Evolutionary conservation across 768 basidiomycete genomes (phyloP).

Genomic region (Suillus weaverae): DNA sequence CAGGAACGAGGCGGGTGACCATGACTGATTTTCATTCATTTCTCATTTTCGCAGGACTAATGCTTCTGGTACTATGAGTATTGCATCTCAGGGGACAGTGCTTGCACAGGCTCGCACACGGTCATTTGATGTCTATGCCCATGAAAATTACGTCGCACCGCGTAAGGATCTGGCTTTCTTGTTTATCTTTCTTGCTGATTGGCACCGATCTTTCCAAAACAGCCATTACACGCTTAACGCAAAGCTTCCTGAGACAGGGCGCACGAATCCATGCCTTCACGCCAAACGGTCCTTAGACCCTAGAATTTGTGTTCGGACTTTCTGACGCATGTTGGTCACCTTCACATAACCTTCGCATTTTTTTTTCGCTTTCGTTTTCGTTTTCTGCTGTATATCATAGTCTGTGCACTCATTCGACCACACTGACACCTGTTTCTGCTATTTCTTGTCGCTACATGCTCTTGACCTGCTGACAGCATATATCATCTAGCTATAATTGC

Average conservation of each 20-base stretch:
- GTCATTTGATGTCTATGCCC: slow-evolving; percentile 76
- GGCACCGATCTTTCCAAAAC: slow-evolving; percentile 11
- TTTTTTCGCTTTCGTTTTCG: slow-evolving; percentile 12
- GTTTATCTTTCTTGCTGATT: slow-evolving; percentile 17
- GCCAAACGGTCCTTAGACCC: slow-evolving; percentile 35
- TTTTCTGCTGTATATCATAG: slow-evolving; percentile 17
- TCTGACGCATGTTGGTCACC: slow-evolving; percentile 9
- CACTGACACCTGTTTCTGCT: slow-evolving; percentile 20
- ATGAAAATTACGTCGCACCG: slow-evolving; percentile 73
- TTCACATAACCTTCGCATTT: slow-evolving; percentile 2
- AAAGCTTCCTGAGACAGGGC: slow-evolving; percentile 58
- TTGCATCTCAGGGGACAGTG: slow-evolving; percentile 59
- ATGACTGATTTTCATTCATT: slow-evolving; percentile 18
- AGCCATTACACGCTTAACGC: slow-evolving; percentile 54
- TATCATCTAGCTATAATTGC: slow-evolving; percentile 19
- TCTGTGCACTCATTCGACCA: slow-evolving; percentile 27
- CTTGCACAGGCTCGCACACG: slow-evolving; percentile 74
- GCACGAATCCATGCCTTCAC: slow-evolving; percentile 57
- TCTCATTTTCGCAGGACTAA: slow-evolving; percentile 41
- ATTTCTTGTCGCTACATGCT: slow-evolving; percentile 13
- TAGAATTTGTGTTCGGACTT: slow-evolving; percentile 23
- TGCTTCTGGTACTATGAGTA: slow-evolving; percentile 47
- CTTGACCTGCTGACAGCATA: slow-evolving; percentile 17
- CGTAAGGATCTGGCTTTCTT: slow-evolving; percentile 50
- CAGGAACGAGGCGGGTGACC: slow-evolving; percentile 14